Conservation (phyloP, 164 flowering plant genomes). For the Vitis riparia region DNA sequence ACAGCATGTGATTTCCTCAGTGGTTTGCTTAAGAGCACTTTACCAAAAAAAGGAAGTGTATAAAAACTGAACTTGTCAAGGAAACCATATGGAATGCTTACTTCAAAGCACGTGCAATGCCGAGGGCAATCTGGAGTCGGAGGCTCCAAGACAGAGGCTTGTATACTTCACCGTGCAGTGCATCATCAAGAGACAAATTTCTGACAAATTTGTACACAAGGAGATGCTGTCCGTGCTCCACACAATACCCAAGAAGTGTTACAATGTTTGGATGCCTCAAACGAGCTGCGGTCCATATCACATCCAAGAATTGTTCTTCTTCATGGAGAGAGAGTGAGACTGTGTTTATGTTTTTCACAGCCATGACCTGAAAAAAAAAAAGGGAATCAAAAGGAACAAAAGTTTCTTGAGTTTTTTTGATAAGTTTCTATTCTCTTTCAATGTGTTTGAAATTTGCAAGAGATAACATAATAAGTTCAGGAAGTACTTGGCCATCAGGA, state of each 20-base stretch:
- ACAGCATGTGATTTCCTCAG: too few relatives aligned
- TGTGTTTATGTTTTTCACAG: slow-evolving; percentile 62
- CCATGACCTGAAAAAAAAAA: slow-evolving; percentile 43
- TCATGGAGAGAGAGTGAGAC: slow-evolving; percentile 56
- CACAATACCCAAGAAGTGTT: slow-evolving; percentile 69
- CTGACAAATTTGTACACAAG: slow-evolving; percentile 70
- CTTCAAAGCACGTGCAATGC: slow-evolving; percentile 70
- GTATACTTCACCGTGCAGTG: slow-evolving; percentile 44
- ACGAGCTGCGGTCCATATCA: slow-evolving; percentile 51
- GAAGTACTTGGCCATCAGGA: slow-evolving; percentile 65
- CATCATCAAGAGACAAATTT: slow-evolving; percentile 62
- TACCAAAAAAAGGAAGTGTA: too few relatives aligned
- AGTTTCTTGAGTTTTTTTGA: too few relatives aligned
- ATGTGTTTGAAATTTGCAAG: neutral
- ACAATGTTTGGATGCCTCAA: slow-evolving; percentile 80
- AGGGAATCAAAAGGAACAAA: neutral
- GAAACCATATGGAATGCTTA: slow-evolving; percentile 35
- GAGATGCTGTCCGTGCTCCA: slow-evolving; percentile 70
- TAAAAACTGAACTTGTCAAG: neutral
- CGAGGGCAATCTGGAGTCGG: slow-evolving; percentile 74
- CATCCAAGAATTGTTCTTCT: slow-evolving; percentile 72
- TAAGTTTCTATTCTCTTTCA: neutral
- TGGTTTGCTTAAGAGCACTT: too few relatives aligned
- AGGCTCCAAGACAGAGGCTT: slow-evolving; percentile 60
- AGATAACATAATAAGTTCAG: neutral